Percentiles rank a stretch among this genome's conserved stretches.
phyloP scores from a whole-genome alignment of 768 basidiomycete species.

The Auricularia heimuer region DNA sequence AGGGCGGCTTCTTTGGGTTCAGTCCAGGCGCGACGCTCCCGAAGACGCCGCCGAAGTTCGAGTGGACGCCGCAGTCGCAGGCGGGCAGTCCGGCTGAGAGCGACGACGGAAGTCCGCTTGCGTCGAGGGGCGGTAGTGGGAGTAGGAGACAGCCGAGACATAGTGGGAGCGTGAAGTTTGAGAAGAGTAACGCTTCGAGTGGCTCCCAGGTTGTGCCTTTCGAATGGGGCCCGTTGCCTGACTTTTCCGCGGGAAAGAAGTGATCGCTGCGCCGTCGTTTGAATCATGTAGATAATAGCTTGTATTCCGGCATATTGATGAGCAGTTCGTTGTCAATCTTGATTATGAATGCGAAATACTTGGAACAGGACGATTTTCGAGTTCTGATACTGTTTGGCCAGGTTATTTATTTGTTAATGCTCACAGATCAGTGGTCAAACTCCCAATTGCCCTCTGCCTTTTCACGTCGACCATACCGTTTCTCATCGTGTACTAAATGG shows the following conservation, averaged over 20 bases:
- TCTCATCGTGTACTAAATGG: too few species aligned
- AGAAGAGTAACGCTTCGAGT: background rate
- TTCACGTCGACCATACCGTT: too few species aligned
- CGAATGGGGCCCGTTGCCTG: slow-evolving; percentile 17
- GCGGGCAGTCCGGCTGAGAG: background rate
- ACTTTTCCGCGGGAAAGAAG: background rate
- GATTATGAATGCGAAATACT: too few species aligned
- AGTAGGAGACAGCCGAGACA: slow-evolving; percentile 2
- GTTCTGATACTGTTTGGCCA: too few species aligned
- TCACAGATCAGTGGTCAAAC: too few species aligned
- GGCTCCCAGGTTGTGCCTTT: slow-evolving; percentile 6
- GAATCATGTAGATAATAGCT: too few species aligned
- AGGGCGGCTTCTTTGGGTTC: background rate
- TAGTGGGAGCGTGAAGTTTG: background rate
- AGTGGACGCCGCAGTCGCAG: slow-evolving; percentile 18
- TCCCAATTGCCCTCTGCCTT: too few species aligned
- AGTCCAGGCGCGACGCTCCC: background rate
- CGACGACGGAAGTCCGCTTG: background rate
- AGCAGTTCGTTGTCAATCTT: too few species aligned
- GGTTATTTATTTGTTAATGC: too few species aligned
- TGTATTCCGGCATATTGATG: too few species aligned
- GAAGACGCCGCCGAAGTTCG: background rate
- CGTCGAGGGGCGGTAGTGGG: background rate
- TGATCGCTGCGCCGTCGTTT: background rate
- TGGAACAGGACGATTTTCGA: too few species aligned